Percentiles rank a stretch among this genome's conserved stretches.
These are phyloP conservation scores for Rhododendron kiyosumense DNA, from an alignment of 148 eudicot species.

Conservation along the genomic window DNA sequence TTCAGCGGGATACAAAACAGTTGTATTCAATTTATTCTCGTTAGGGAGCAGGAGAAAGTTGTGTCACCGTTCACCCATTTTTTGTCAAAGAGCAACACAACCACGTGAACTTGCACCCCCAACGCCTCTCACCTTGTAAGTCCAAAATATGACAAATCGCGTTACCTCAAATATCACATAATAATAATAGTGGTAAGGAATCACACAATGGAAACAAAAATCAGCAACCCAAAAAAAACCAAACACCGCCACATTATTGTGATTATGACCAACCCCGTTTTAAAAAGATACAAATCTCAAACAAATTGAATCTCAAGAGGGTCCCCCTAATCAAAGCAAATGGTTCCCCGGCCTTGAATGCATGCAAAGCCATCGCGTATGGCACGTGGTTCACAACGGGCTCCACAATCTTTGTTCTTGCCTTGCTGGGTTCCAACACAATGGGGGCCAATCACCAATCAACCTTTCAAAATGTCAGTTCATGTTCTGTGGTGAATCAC, in stretches of 20 bases:
- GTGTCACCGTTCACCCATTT: too few relatives aligned
- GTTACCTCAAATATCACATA: not conserved
- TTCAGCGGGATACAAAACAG: too few relatives aligned
- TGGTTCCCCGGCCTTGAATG: not conserved
- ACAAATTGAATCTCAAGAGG: not conserved
- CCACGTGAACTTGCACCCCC: not conserved
- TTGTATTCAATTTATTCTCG: too few relatives aligned
- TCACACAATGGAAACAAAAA: not conserved
- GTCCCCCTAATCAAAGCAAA: not conserved
- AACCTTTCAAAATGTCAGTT: not conserved
- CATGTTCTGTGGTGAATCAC: not conserved
- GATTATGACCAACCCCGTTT: not conserved
- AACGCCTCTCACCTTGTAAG: not conserved
- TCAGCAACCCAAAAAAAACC: not conserved
- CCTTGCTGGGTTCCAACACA: not conserved
- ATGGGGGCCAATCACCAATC: not conserved
- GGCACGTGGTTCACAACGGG: constrained; percentile 1
- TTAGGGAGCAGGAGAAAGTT: too few relatives aligned
- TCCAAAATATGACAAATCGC: not conserved
- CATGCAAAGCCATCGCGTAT: not conserved
- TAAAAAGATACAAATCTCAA: not conserved
- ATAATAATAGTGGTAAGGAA: not conserved
- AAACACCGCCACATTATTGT: not conserved
- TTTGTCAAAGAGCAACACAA: not conserved
- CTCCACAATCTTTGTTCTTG: not conserved